A percentile compares a stretch with the other conserved stretches of the same genome.
phyloP scores from a whole-genome alignment of 2,329 filamentous ascomycete genomes.

The Aspergillus pseudoviridinutans region DNA sequence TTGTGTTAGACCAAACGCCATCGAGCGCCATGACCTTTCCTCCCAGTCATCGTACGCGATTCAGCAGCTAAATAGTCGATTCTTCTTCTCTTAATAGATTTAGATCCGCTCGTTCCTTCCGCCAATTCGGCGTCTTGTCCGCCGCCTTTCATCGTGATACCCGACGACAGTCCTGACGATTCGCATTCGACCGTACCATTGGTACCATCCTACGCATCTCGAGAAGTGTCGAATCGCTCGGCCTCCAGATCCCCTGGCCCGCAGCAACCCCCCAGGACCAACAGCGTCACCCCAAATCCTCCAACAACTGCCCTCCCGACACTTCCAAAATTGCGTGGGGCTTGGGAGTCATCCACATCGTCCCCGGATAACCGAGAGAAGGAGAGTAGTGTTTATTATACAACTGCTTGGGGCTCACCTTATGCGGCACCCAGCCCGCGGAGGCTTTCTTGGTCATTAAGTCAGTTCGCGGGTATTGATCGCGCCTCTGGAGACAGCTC shows the following conservation, averaged over 20 bases:
- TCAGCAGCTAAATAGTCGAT: slow-evolving; percentile 9
- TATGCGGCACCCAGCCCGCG: slow-evolving; percentile 63
- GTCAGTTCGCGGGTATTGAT: slow-evolving; percentile 45
- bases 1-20: background rate
- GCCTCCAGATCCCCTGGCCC: slow-evolving; percentile 32
- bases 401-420: slow-evolving; percentile 87
- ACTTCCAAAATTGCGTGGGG: slow-evolving; percentile 28
- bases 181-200: slow-evolving; percentile 27
- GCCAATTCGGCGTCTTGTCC: slow-evolving; percentile 36
- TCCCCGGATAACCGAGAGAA: slow-evolving; percentile 41
- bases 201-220: slow-evolving; percentile 32
- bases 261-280: slow-evolving; percentile 22
- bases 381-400: slow-evolving; percentile 56
- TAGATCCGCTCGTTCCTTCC: slow-evolving; percentile 34
- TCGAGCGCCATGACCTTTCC: background rate
- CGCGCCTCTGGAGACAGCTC: slow-evolving; percentile 32
- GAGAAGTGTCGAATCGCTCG: slow-evolving; percentile 35
- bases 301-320: slow-evolving; percentile 25
- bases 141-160: slow-evolving; percentile 24
- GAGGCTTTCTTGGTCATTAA: slow-evolving; percentile 36
- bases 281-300: slow-evolving; percentile 25
- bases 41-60: background rate
- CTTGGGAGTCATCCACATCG: slow-evolving; percentile 35
- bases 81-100: slow-evolving; percentile 26
- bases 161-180: slow-evolving; percentile 26